Evolutionary conservation across 371 early-diverging fungal species (phyloP).

Genomic region (Nematocida displodere): DNA sequence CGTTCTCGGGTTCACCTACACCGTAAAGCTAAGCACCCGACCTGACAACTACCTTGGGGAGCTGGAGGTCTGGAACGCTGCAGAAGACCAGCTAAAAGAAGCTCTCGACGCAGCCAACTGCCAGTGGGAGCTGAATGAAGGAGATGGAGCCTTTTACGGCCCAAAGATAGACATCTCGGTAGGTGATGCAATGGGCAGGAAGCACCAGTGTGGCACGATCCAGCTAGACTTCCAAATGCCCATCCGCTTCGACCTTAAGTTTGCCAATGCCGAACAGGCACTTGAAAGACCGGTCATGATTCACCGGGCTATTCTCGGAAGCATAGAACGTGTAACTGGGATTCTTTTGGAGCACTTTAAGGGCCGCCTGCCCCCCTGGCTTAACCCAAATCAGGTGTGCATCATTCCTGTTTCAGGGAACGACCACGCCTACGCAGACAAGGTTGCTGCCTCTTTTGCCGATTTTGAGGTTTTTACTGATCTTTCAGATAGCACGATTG

Average conservation of each 20-base stretch:
- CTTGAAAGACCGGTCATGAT: constrained; percentile 87
- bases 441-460: constrained; percentile 66
- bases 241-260: constrained; percentile 78
- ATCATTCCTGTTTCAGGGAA: constrained; percentile 68
- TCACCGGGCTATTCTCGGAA: constrained; percentile 94
- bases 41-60: constrained; percentile 90
- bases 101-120: constrained; percentile 74
- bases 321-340: constrained; percentile 92
- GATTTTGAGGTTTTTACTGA: constrained; percentile 74
- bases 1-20: constrained; percentile 73
- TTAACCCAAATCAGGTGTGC: constrained; percentile 84
- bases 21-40: constrained; percentile 82
- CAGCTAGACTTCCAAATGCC: constrained; percentile 96
- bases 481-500: constrained; percentile 74
- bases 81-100: constrained; percentile 73
- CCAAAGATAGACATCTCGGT: constrained; percentile 98
- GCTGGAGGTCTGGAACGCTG: constrained; percentile 79
- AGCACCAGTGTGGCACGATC: constrained; percentile 93
- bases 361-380: constrained; percentile 90
- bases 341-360: constrained; percentile 88
- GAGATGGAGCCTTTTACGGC: constrained; percentile 99
- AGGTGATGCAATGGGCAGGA: constrained; percentile 80
- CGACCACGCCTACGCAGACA: constrained; percentile 62
- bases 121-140: constrained; percentile 81
- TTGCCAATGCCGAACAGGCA: constrained; percentile 68